Conservation (phyloP, 1,284 basidiomycete species). For the Tilletia horrida region DNA sequence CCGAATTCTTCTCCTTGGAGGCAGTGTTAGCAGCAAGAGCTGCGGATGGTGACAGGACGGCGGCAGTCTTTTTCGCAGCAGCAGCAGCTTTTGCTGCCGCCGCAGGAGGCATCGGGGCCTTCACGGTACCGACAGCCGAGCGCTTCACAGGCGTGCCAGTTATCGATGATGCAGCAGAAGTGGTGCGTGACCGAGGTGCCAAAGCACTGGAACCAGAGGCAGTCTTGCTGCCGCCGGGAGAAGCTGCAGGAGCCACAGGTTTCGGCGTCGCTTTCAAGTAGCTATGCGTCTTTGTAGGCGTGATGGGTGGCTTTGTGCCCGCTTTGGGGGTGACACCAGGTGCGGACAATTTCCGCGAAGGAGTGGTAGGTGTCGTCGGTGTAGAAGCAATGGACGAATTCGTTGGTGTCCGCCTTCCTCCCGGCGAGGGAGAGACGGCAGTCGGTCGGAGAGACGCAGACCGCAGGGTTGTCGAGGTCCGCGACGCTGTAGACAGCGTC, state of each 20-base stretch:
- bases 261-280: conserved; percentile 34
- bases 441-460: not conserved
- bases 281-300: conserved; percentile 25
- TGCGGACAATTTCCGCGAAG: not conserved
- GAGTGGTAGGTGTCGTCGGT: conserved; percentile 14
- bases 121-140: conserved; percentile 7
- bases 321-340: not conserved
- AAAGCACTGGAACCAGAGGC: conserved; percentile 15
- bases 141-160: conserved; percentile 17
- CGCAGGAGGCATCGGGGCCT: not conserved
- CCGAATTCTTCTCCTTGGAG: not conserved
- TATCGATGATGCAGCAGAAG: conserved; percentile 2
- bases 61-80: not conserved
- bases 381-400: conserved; percentile 6
- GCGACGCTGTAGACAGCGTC: too few relatives aligned
- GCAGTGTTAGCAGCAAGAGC: not conserved
- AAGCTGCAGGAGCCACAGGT: conserved; percentile 25
- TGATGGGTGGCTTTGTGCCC: conserved; percentile 19
- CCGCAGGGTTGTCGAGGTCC: not conserved
- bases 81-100: conserved; percentile 1
- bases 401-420: conserved; percentile 3
- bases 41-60: not conserved
- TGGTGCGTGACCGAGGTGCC: not conserved
- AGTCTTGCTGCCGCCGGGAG: conserved; percentile 15
- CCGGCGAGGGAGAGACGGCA: not conserved